phyloP scores from a whole-genome alignment of 768 basidiomycete species.

The Hygrophoropsis aurantiaca region DNA sequence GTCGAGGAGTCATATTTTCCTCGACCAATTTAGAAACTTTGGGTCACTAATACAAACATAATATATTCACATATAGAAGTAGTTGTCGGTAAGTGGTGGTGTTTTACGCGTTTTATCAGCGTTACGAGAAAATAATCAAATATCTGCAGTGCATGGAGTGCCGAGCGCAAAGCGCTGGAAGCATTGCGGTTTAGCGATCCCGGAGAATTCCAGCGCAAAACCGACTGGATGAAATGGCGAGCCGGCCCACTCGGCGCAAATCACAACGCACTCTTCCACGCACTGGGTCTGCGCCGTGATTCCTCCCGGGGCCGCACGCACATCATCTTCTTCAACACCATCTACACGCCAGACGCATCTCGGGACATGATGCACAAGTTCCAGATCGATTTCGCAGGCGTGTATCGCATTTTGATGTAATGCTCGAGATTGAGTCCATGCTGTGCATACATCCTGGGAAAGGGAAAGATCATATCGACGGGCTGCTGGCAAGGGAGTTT shows the following conservation, averaged over 20 bases:
- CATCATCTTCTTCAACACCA: conserved; percentile 22
- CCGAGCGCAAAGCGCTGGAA: conserved; percentile 6
- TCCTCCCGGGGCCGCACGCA: conserved; percentile 25
- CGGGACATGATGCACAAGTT: conserved; percentile 20
- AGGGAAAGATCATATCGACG: conserved; percentile 16
- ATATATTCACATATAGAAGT: conserved; percentile 2
- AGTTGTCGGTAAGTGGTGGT: not conserved
- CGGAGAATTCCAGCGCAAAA: conserved; percentile 11
- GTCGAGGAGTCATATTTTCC: no score
- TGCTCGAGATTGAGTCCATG: conserved; percentile 19
- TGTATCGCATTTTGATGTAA: conserved; percentile 24
- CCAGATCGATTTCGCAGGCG: conserved; percentile 14
- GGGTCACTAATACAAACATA: no score
- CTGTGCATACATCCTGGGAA: conserved; percentile 18
- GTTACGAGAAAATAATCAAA: not conserved
- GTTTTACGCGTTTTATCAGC: not conserved
- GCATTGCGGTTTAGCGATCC: conserved; percentile 7
- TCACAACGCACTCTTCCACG: conserved; percentile 12
- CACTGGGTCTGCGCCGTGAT: conserved; percentile 24
- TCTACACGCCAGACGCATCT: conserved; percentile 17
- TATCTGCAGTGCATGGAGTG: conserved; percentile 8
- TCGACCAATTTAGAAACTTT: no score
- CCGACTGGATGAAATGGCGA: conserved; percentile 24
- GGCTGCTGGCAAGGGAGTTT: conserved; percentile 8
- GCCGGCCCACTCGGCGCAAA: conserved; percentile 12